Evolutionary conservation across 2,329 filamentous ascomycete genomes (phyloP).

Genomic region (Coccinonectria pachysandricola): DNA sequence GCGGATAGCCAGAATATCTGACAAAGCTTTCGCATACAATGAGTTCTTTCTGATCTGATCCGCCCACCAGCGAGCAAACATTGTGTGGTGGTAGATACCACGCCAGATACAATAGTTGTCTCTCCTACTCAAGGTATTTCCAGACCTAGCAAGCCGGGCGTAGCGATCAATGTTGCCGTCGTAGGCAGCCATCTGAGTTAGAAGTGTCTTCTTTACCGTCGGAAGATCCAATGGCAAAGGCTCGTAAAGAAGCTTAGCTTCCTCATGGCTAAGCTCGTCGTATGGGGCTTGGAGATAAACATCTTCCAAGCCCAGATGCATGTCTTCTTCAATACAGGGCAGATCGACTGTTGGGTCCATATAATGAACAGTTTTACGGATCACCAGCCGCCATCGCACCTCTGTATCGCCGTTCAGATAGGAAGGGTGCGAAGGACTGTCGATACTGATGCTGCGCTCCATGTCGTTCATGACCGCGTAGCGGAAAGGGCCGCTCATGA

Average conservation of each 20-base stretch:
- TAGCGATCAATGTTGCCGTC: constrained; percentile 31
- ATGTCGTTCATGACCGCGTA: constrained; percentile 30
- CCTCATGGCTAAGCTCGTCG: not conserved
- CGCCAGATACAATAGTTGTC: constrained; percentile 4
- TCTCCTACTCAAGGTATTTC: not conserved
- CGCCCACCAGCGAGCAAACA: constrained; percentile 2
- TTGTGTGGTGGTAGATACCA: constrained; percentile 3
- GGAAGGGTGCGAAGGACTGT: constrained; percentile 1
- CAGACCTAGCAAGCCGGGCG: constrained; percentile 21
- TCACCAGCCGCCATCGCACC: constrained; percentile 1
- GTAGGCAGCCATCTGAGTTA: constrained; percentile 28
- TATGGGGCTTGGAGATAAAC: not conserved
- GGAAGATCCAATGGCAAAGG: constrained; percentile 29
- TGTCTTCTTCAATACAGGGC: constrained; percentile 5
- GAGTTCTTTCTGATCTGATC: no score
- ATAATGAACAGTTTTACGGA: not conserved
- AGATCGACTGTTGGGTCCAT: not conserved
- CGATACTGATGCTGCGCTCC: constrained; percentile 3
- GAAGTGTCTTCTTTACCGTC: constrained; percentile 24
- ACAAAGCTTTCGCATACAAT: not conserved
- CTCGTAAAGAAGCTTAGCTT: constrained; percentile 1
- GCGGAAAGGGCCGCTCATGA: constrained; percentile 18
- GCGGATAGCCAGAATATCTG: no score
- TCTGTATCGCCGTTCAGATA: constrained; percentile 9
- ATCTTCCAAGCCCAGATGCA: not conserved